Percentiles rank a stretch among this genome's conserved stretches.
These are phyloP conservation scores for Umbellularia californica DNA, from an alignment of 164 flowering plant species.

Conservation along the genomic window DNA sequence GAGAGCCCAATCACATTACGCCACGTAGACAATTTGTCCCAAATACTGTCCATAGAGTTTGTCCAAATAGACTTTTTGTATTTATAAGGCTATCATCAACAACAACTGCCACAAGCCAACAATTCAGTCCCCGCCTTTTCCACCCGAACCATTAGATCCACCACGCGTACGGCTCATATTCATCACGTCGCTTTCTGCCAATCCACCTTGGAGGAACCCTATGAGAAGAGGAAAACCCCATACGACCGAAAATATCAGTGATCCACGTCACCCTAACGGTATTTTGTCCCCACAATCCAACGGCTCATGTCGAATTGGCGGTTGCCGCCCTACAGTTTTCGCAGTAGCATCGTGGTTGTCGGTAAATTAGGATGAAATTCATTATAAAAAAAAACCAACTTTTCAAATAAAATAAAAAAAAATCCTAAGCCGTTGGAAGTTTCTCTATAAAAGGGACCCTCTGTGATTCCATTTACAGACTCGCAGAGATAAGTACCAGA, in stretches of 20 bases:
- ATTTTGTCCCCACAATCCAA: not conserved
- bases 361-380: not conserved
- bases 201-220: not conserved
- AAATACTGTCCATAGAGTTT: too few species aligned
- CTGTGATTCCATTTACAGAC: not conserved
- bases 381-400: too few species aligned
- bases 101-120: not conserved
- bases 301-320: not conserved
- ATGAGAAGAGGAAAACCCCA: not conserved
- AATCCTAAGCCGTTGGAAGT: not conserved
- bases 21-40: too few species aligned
- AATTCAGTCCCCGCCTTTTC: not conserved
- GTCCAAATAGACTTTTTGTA: too few species aligned
- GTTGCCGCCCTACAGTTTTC: not conserved
- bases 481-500: not conserved
- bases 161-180: not conserved
- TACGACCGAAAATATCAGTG: not conserved
- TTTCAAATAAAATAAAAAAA: too few species aligned
- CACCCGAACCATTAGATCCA: not conserved
- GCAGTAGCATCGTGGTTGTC: not conserved
- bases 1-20: too few species aligned
- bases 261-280: not conserved
- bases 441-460: not conserved
- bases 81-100: too few species aligned
- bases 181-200: not conserved